Base-by-base conservation (phyloP, 1,284 basidiomycete genomes). In the Hemileia vastatrix region DNA sequence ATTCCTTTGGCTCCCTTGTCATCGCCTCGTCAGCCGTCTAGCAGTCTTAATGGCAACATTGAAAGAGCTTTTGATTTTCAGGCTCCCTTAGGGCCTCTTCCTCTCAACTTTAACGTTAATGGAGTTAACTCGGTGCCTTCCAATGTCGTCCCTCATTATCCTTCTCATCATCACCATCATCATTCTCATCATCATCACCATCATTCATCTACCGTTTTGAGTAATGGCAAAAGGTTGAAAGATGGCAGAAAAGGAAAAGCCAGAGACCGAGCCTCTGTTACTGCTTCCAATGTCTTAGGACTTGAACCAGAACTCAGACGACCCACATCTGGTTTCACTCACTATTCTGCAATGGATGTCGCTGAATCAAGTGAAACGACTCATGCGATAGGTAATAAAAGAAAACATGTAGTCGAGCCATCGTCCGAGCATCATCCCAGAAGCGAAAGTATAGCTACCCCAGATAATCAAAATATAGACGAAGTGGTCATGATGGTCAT, bases 61-160 rank as follows among this genome's bases (percentile, higher is more conserved):
- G 8, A 43, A n/a, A 6, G 6, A 43, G 8, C 36, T n/a, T 8
- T n/a, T 43, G 6, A n/a, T 43, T n/a, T 6, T 43, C 15, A 6
- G n/a, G 6, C 36, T 8, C 8, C 6, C 15, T n/a, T 43, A 8
- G 36, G 36, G n/a, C 36, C 36, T 43, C 19, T 19, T 8, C 15
- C 53, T 21, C 40, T 54, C 53, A 54, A 54, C 19, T 40, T 54
- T 4, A 54, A 43, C 53, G 36, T 54, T 23, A 54, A 36, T 36
- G 19, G 32, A 13, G 24, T 54, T 21, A 40, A 32, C n/a, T 23
- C 53, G 4, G 24, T 11, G 6, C 53, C 36, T 4, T 21, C 43
- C 8, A n/a, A n/a, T n/a, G n/a, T n/a, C n/a, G n/a, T n/a, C n/a
- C n/a, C n/a, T n/a, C n/a, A n/a, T n/a, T n/a, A n/a, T n/a, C n/a